A percentile compares a stretch with the other conserved stretches of the same genome.
phyloP scores from a whole-genome alignment of 805 yeast genomes.

The Citeromyces matritensis region DNA sequence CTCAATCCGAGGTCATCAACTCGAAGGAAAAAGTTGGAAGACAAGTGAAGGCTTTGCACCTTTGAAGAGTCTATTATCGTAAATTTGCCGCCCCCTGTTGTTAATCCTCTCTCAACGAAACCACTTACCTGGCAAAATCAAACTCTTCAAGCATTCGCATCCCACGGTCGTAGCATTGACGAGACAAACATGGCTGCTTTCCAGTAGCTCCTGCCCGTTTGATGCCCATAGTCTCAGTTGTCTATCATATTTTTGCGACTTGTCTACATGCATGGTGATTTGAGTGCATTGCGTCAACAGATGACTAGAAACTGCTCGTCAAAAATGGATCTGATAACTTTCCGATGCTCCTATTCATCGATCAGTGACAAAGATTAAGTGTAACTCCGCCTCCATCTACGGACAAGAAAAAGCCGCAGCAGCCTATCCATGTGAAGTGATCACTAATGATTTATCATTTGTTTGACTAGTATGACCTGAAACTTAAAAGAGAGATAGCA shows the following conservation, averaged over 20 bases:
- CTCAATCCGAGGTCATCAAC: constrained; percentile 24
- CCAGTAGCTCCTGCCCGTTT: constrained; percentile 54
- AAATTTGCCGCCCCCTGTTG: constrained; percentile 39
- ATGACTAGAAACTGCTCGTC: too few species aligned
- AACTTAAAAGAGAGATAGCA: too few species aligned
- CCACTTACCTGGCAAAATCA: constrained; percentile 48
- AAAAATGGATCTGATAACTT: too few species aligned
- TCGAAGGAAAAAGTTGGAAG: constrained; percentile 48
- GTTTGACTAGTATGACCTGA: too few species aligned
- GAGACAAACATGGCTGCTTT: constrained; percentile 42
- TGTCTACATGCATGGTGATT: too few species aligned
- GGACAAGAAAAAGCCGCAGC: too few species aligned
- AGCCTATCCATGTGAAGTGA: too few species aligned
- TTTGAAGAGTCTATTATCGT: constrained; percentile 35
- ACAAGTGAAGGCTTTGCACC: constrained; percentile 27
- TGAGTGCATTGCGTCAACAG: too few species aligned
- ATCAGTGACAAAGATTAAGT: too few species aligned
- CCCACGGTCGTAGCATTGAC: constrained; percentile 42
- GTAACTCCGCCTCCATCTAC: too few species aligned
- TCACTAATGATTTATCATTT: too few species aligned
- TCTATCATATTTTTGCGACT: constrained; percentile 53
- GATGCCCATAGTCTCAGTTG: constrained; percentile 82
- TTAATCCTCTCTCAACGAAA: not conserved
- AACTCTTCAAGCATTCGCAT: constrained; percentile 61
- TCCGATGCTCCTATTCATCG: too few species aligned